Evolutionary conservation across 2,329 filamentous ascomycete genomes (phyloP).

Genomic region (Scleromitrula shiraiana): DNA sequence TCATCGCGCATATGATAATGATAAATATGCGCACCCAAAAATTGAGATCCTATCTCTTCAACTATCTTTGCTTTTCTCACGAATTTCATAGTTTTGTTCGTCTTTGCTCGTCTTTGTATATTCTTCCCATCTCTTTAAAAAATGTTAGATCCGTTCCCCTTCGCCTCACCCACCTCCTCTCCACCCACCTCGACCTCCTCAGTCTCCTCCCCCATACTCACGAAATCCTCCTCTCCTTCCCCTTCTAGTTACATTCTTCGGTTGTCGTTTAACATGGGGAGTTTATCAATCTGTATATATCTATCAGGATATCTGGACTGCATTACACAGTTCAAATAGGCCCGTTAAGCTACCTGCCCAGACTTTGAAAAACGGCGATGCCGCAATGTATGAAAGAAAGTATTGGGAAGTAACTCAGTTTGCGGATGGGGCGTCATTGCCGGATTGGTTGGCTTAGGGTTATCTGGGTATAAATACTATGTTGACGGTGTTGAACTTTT

Average conservation of each 20-base stretch:
- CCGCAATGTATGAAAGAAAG: too few relatives aligned
- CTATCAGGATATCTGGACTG: constrained; percentile 56
- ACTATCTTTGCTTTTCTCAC: too few relatives aligned
- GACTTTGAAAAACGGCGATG: constrained; percentile 26
- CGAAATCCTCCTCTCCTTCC: constrained; percentile 58
- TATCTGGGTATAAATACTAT: constrained; percentile 65
- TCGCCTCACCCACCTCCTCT: too few relatives aligned
- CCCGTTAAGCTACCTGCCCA: background rate
- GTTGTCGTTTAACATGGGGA: constrained; percentile 69
- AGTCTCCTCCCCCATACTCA: constrained; percentile 68
- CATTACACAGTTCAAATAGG: constrained; percentile 6
- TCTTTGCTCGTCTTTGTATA: too few relatives aligned
- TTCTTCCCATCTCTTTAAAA: too few relatives aligned
- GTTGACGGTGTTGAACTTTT: constrained; percentile 69
- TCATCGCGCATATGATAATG: too few relatives aligned
- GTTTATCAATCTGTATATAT: constrained; percentile 60
- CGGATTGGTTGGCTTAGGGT: constrained; percentile 60
- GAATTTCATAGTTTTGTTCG: too few relatives aligned
- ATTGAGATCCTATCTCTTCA: too few relatives aligned
- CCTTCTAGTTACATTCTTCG: constrained; percentile 69
- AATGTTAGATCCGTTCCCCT: too few relatives aligned
- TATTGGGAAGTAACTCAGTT: constrained; percentile 20
- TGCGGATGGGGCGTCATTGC: constrained; percentile 37
- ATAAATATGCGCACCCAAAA: too few relatives aligned
- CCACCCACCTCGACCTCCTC: constrained; percentile 25